phyloP scores from a whole-genome alignment of 106 monocot species.

The Acorus calamus region DNA sequence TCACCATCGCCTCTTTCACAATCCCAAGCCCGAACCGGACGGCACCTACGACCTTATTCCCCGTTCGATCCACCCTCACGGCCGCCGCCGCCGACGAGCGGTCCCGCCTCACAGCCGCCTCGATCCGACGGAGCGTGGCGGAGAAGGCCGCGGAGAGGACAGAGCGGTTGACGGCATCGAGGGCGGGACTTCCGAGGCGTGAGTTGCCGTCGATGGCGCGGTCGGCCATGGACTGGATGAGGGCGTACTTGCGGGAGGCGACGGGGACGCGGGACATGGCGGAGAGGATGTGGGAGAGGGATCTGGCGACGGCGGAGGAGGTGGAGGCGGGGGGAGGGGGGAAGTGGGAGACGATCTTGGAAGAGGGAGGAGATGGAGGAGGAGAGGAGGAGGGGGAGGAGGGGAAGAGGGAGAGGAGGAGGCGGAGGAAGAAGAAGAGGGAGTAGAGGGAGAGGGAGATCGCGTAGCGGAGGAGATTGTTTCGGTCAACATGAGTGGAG shows the following conservation, averaged over 20 bases:
- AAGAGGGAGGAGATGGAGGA: neutral
- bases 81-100: neutral
- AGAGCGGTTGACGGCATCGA: slow-evolving; percentile 20
- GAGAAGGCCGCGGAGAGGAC: slow-evolving; percentile 31
- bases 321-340: neutral
- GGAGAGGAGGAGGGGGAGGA: slow-evolving; percentile 1
- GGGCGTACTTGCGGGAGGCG: slow-evolving; percentile 56
- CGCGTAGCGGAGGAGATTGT: neutral
- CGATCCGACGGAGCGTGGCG: slow-evolving; percentile 26
- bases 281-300: slow-evolving; percentile 45
- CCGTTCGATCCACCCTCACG: slow-evolving; percentile 5
- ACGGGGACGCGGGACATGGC: slow-evolving; percentile 36
- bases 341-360: neutral
- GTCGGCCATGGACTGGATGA: slow-evolving; percentile 53
- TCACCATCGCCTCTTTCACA: slow-evolving; percentile 13
- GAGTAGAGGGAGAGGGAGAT: neutral
- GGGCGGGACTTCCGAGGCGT: slow-evolving; percentile 1
- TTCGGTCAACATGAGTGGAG: too few species aligned
- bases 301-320: slow-evolving; percentile 16
- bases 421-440: slow-evolving; percentile 13
- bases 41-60: neutral
- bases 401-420: slow-evolving; percentile 9
- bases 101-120: slow-evolving; percentile 5
- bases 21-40: slow-evolving; percentile 11
- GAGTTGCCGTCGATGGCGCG: slow-evolving; percentile 55